Percentiles rank a stretch among this genome's conserved stretches.
phyloP scores from a whole-genome alignment of 495 filamentous ascomycete species.

The Clohesyomyces aquaticus region DNA sequence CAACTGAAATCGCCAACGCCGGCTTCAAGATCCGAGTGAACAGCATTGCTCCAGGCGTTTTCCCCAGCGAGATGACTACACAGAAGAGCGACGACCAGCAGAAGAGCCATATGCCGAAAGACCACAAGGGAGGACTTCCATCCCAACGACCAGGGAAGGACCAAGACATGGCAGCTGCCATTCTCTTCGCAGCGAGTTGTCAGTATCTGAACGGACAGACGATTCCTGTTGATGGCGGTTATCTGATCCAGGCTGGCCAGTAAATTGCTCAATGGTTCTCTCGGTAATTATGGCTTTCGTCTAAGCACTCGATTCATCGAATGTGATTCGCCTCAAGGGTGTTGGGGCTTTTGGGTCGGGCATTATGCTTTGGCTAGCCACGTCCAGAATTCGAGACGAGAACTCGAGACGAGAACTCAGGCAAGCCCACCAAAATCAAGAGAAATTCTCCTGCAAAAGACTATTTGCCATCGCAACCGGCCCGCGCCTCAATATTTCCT shows the following conservation, averaged over 20 bases:
- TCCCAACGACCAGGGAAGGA: constrained; percentile 67
- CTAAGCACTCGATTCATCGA: too few species aligned
- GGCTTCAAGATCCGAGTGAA: constrained; percentile 49
- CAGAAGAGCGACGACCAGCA: constrained; percentile 58
- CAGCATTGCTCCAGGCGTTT: constrained; percentile 61
- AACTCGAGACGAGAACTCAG: too few species aligned
- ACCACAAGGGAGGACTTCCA: constrained; percentile 65
- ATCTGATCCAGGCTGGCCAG: constrained; percentile 38
- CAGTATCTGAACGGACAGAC: constrained; percentile 72
- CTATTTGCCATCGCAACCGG: too few species aligned
- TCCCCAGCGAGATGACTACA: constrained; percentile 60
- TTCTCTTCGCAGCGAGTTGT: constrained; percentile 65
- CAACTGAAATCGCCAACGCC: constrained; percentile 53
- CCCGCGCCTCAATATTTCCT: not conserved
- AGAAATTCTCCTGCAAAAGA: not conserved
- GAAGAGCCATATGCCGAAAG: constrained; percentile 65
- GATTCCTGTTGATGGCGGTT: constrained; percentile 37
- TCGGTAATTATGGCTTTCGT: too few species aligned
- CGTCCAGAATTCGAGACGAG: too few species aligned
- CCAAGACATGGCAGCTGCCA: constrained; percentile 71
- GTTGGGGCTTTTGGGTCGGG: too few species aligned
- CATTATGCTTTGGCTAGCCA: too few species aligned
- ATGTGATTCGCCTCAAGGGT: too few species aligned
- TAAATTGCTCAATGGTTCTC: too few species aligned
- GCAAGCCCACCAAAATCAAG: too few species aligned